Evolutionary conservation across 352 stramenopile genomes (phyloP).

Genomic region (Pythium rhizo-oryzae): DNA sequence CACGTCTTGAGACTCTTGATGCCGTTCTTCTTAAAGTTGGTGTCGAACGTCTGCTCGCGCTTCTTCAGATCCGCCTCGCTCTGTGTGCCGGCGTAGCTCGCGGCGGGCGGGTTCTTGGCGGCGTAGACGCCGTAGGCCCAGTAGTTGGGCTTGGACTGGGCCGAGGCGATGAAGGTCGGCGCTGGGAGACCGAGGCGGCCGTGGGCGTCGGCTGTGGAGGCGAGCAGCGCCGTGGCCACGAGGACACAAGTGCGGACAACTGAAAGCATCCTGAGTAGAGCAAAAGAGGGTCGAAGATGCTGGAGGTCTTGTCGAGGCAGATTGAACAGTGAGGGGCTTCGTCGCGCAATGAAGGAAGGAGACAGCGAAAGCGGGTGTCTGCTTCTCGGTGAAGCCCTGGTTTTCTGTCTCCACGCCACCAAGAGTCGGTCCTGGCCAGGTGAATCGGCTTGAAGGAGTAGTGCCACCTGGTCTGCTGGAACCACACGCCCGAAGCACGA

Average conservation of each 20-base stretch:
- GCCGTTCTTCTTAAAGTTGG: constrained; percentile 18
- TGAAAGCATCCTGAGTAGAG: no score
- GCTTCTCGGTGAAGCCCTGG: no score
- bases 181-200: constrained; percentile 12
- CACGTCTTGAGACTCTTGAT: constrained; percentile 13
- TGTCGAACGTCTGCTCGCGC: constrained; percentile 16
- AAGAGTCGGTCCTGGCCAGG: no score
- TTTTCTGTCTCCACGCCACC: no score
- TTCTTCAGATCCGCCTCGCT: constrained; percentile 17
- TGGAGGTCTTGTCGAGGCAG: no score
- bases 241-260: constrained; percentile 1
- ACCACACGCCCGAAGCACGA: no score
- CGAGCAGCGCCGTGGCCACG: constrained; percentile 9
- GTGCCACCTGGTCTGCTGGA: no score
- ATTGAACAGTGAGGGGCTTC: no score
- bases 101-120: constrained; percentile 14
- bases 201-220: constrained; percentile 5
- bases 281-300: no score
- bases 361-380: no score
- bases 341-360: no score
- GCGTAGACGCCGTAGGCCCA: constrained; percentile 16
- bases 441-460: no score
- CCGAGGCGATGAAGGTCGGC: constrained; percentile 12
- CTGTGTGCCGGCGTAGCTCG: constrained; percentile 9
- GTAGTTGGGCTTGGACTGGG: constrained; percentile 18